Conservation (phyloP, 352 stramenopile genomes). For the Pythium biforme region DNA sequence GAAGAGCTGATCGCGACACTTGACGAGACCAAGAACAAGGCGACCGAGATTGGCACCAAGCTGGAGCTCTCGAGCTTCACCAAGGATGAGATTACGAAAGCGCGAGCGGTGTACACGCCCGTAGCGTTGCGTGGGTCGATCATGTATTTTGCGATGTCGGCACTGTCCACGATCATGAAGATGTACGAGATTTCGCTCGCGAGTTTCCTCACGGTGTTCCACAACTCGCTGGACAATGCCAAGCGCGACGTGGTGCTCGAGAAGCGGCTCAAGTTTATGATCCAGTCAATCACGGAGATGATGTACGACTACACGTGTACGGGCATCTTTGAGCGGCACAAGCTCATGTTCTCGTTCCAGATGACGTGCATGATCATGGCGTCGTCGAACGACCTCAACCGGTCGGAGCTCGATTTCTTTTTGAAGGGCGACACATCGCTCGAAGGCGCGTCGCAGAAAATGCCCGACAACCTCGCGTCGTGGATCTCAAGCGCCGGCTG, state of each 20-base stretch:
- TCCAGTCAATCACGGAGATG: slow-evolving; percentile 89
- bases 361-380: slow-evolving; percentile 96
- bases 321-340: slow-evolving; percentile 97
- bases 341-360: slow-evolving; percentile 97
- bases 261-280: slow-evolving; percentile 87
- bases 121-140: slow-evolving; percentile 91
- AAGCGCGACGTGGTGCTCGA: slow-evolving; percentile 91
- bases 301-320: slow-evolving; percentile 97
- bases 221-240: slow-evolving; percentile 87
- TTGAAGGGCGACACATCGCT: slow-evolving; percentile 95
- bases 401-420: slow-evolving; percentile 93
- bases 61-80: slow-evolving; percentile 92
- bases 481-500: slow-evolving; percentile 90
- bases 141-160: slow-evolving; percentile 94
- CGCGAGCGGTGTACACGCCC: slow-evolving; percentile 88
- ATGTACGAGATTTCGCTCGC: slow-evolving; percentile 96
- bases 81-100: slow-evolving; percentile 93
- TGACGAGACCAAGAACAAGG: slow-evolving; percentile 95
- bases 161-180: slow-evolving; percentile 91
- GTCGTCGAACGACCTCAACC: slow-evolving; percentile 79
- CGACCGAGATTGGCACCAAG: slow-evolving; percentile 92
- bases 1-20: slow-evolving; percentile 93
- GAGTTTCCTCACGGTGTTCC: slow-evolving; percentile 91
- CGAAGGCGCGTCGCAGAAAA: slow-evolving; percentile 62
- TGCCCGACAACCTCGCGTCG: slow-evolving; percentile 54